These are phyloP conservation scores for Rubus parviflorus DNA, from an alignment of 306 rosid species.

Conservation along the genomic window DNA sequence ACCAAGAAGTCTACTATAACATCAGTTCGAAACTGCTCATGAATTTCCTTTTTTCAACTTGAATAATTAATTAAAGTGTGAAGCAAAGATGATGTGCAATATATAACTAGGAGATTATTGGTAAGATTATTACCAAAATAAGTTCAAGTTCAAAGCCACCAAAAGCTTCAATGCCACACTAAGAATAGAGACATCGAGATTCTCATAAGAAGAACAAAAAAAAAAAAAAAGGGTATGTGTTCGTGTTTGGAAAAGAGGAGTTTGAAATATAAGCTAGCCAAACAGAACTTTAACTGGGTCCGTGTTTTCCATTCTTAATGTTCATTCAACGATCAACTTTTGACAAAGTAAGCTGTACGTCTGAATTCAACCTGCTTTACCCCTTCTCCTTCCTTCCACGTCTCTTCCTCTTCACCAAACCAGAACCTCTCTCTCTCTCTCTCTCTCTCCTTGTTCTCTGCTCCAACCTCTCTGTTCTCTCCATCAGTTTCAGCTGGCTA, in stretches of 20 bases:
- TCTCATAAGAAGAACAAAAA: too few species aligned
- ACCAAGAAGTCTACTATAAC: too few species aligned
- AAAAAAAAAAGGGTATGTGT: too few species aligned
- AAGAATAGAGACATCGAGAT: too few species aligned
- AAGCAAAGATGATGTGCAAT: too few species aligned
- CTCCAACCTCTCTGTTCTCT: neutral
- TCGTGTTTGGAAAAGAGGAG: neutral
- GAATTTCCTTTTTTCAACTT: too few species aligned
- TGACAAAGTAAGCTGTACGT: neutral
- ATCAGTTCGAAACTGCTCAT: too few species aligned
- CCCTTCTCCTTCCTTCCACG: neutral
- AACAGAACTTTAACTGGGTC: neutral
- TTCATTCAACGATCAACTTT: slow-evolving; percentile 6
- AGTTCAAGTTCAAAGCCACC: too few species aligned
- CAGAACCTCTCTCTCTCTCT: slow-evolving; percentile 2
- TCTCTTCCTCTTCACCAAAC: neutral
- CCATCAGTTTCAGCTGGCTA: neutral
- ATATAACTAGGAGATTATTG: too few species aligned
- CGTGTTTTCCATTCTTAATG: neutral
- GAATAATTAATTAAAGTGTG: too few species aligned
- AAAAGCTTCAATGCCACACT: too few species aligned
- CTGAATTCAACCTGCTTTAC: slow-evolving; percentile 1
- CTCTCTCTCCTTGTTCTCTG: slow-evolving; percentile 2
- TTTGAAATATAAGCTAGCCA: neutral
- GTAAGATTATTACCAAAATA: too few species aligned